Evolutionary conservation across 2,329 filamentous ascomycete genomes (phyloP).

Genomic region (Teratosphaeria epicoccoides): DNA sequence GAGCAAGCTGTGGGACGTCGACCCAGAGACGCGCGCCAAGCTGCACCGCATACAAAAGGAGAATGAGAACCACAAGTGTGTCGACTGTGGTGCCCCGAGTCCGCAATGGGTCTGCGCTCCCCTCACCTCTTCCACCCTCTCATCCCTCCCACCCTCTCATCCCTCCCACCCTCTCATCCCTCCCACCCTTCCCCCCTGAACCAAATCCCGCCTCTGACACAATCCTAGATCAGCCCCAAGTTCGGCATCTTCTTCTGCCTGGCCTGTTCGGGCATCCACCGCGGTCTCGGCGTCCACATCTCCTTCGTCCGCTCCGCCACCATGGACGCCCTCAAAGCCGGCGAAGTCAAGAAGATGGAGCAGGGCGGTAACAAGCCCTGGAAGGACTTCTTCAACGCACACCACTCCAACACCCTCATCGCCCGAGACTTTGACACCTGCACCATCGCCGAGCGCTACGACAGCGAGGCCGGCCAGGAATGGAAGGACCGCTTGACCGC

Average conservation of each 20-base stretch:
- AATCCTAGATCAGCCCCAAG: slow-evolving; percentile 69
- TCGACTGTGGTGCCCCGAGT: slow-evolving; percentile 89
- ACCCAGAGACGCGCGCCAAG: slow-evolving; percentile 95
- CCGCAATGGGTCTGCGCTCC: slow-evolving; percentile 75
- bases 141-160: neutral
- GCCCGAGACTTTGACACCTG: slow-evolving; percentile 64
- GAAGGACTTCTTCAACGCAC: slow-evolving; percentile 70
- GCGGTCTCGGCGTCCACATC: slow-evolving; percentile 92
- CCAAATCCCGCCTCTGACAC: slow-evolving; percentile 1
- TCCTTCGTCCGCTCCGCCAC: slow-evolving; percentile 95
- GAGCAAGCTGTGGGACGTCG: slow-evolving; percentile 94
- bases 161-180: slow-evolving; percentile 5
- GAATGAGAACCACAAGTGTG: slow-evolving; percentile 79
- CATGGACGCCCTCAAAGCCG: slow-evolving; percentile 95
- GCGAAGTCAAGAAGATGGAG: slow-evolving; percentile 89
- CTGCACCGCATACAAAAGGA: slow-evolving; percentile 85
- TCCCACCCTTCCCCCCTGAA: slow-evolving; percentile 3
- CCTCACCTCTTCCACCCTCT: slow-evolving; percentile 1
- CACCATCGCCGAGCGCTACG: slow-evolving; percentile 82
- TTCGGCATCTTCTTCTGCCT: slow-evolving; percentile 99
- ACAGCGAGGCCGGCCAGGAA: slow-evolving; percentile 82
- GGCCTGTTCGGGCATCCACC: slow-evolving; percentile 86
- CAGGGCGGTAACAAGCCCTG: slow-evolving; percentile 81
- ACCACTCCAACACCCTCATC: slow-evolving; percentile 36
- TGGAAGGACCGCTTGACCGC: slow-evolving; percentile 84